These are phyloP conservation scores for Fusarium stilboides DNA, from an alignment of 2,329 filamentous ascomycete genomes.

Conservation along the genomic window DNA sequence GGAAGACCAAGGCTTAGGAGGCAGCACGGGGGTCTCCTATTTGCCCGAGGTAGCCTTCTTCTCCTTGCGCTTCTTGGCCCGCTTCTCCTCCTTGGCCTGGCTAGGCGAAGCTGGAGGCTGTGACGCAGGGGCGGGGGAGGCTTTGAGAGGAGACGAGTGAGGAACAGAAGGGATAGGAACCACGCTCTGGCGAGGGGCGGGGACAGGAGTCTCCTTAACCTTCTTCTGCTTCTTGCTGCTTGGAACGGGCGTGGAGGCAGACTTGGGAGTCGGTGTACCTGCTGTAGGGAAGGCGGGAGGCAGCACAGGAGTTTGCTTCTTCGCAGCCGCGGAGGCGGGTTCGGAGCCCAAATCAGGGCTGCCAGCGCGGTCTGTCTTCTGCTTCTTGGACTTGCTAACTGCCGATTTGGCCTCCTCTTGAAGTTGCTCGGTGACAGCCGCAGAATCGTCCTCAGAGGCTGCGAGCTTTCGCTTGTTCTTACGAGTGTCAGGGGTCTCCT, in stretches of 20 bases:
- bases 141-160: slow-evolving; percentile 49
- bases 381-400: slow-evolving; percentile 61
- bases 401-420: slow-evolving; percentile 53
- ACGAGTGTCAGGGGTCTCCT: slow-evolving; percentile 48
- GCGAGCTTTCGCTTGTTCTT: slow-evolving; percentile 58
- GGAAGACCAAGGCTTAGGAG: slow-evolving; percentile 41
- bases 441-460: slow-evolving; percentile 57
- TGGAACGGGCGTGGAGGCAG: slow-evolving; percentile 42
- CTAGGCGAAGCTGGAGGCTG: slow-evolving; percentile 40
- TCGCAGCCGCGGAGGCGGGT: slow-evolving; percentile 42
- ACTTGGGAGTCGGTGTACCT: slow-evolving; percentile 46
- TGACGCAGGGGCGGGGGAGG: slow-evolving; percentile 45
- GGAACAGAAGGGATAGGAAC: slow-evolving; percentile 57
- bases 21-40: slow-evolving; percentile 50
- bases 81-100: slow-evolving; percentile 51
- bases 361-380: slow-evolving; percentile 53
- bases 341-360: slow-evolving; percentile 57
- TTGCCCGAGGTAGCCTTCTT: slow-evolving; percentile 46
- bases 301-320: slow-evolving; percentile 54
- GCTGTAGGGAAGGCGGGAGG: slow-evolving; percentile 52
- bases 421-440: slow-evolving; percentile 55
- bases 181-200: slow-evolving; percentile 50
- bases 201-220: slow-evolving; percentile 51
- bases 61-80: slow-evolving; percentile 52
- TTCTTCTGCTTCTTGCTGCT: slow-evolving; percentile 51